These are phyloP conservation scores for Tetraselmis striata DNA, from an alignment of 139 green algal species.

Conservation along the genomic window DNA sequence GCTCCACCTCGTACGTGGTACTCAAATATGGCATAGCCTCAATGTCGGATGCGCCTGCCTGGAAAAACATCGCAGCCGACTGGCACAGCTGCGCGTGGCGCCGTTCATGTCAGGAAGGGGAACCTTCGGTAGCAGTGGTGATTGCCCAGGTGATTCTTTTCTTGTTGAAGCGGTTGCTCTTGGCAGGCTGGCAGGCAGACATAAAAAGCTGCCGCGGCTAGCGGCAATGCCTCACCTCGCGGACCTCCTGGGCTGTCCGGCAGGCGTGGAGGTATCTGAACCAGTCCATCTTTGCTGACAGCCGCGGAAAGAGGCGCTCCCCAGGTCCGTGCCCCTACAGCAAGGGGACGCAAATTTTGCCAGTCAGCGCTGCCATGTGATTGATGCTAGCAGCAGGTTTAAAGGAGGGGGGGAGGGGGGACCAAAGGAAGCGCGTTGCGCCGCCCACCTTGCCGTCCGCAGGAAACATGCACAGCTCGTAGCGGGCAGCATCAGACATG, in stretches of 20 bases:
- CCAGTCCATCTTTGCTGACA: slow-evolving; percentile 1
- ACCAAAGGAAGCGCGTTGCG: no score
- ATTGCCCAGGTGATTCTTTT: no score
- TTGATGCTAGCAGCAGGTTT: no score
- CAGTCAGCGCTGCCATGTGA: no score
- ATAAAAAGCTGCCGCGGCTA: no score
- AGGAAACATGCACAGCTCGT: background rate
- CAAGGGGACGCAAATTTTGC: no score
- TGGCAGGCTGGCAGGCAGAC: no score
- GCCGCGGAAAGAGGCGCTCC: background rate
- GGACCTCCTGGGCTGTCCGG: background rate
- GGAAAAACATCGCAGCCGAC: background rate
- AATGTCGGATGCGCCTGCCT: background rate
- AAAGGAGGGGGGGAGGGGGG: no score
- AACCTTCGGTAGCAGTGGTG: no score
- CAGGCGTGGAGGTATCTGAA: background rate
- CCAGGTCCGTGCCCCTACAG: background rate
- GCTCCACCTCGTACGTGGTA: slow-evolving; percentile 2
- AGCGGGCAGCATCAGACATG: background rate
- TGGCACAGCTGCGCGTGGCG: background rate
- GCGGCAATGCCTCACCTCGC: background rate
- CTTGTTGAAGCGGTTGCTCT: no score
- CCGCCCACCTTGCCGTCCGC: background rate
- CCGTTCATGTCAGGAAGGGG: no score
- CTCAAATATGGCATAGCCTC: background rate